Evolutionary conservation across 371 early-diverging fungal genomes (phyloP).

Genomic region (Lichtheimia corymbifera): DNA sequence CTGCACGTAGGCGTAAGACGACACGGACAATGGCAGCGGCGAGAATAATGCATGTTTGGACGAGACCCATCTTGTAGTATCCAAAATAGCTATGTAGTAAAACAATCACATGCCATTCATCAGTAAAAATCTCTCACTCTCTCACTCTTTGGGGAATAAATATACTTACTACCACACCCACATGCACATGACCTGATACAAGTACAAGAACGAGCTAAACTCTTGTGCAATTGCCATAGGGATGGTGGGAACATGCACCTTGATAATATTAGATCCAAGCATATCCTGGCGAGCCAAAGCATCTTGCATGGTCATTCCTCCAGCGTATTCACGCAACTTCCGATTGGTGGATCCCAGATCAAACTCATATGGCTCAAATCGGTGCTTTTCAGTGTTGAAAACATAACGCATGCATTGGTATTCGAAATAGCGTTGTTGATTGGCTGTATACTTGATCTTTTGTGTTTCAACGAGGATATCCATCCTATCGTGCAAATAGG

Average conservation of each 20-base stretch:
- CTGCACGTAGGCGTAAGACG: conserved; percentile 53
- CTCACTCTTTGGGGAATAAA: neutral
- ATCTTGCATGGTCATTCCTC: conserved; percentile 53
- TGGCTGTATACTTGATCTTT: conserved; percentile 38
- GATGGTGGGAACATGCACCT: conserved; percentile 55
- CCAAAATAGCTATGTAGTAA: conserved; percentile 49
- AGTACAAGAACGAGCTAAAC: conserved; percentile 68
- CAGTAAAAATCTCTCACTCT: neutral
- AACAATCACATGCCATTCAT: neutral
- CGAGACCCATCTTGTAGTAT: conserved; percentile 72
- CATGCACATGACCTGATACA: conserved; percentile 74
- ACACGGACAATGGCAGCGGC: conserved; percentile 69
- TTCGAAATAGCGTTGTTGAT: conserved; percentile 62
- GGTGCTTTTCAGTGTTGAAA: conserved; percentile 37
- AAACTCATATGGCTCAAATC: conserved; percentile 60
- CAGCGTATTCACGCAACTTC: conserved; percentile 42
- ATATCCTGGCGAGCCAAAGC: conserved; percentile 56
- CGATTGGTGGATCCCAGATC: conserved; percentile 54
- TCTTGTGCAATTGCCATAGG: conserved; percentile 57
- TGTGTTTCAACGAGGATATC: conserved; percentile 46
- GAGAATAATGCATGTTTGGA: conserved; percentile 66
- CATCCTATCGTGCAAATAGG: conserved; percentile 12
- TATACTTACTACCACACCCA: conserved; percentile 67
- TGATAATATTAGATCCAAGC: conserved; percentile 69
- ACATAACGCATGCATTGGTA: conserved; percentile 79